Evolutionary conservation across 2,329 filamentous ascomycete genomes (phyloP).

Genomic region (Microsporum ferrugineum): DNA sequence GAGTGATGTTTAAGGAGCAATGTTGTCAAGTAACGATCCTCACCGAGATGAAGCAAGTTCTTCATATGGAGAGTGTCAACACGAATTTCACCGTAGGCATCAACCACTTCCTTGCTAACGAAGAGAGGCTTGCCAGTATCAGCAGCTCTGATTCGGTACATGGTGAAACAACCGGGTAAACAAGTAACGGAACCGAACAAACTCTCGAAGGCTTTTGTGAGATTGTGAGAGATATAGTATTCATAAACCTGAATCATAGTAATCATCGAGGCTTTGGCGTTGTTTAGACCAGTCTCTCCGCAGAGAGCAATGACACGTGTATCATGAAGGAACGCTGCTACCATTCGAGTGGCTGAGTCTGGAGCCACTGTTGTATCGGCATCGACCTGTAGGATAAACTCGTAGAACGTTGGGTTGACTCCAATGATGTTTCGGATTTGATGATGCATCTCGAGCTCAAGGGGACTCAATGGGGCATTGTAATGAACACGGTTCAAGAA

Average conservation of each 20-base stretch:
- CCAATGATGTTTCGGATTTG: slow-evolving; percentile 98
- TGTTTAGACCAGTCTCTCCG: slow-evolving; percentile 86
- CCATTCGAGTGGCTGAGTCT: slow-evolving; percentile 84
- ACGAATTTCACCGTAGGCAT: slow-evolving; percentile 80
- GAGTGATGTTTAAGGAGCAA: slow-evolving; percentile 83
- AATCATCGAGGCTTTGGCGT: slow-evolving; percentile 82
- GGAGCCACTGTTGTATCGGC: slow-evolving; percentile 88
- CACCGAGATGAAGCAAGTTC: slow-evolving; percentile 89
- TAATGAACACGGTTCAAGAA: slow-evolving; percentile 99
- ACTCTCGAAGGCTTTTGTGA: slow-evolving; percentile 93
- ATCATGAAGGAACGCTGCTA: slow-evolving; percentile 80
- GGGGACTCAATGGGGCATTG: slow-evolving; percentile 86
- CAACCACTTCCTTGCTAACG: slow-evolving; percentile 82
- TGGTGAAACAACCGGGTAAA: slow-evolving; percentile 95
- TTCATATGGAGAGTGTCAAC: slow-evolving; percentile 99
- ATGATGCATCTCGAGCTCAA: slow-evolving; percentile 97
- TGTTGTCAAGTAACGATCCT: slow-evolving; percentile 95
- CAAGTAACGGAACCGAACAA: slow-evolving; percentile 96
- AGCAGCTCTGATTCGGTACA: slow-evolving; percentile 93
- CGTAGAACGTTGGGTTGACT: slow-evolving; percentile 96
- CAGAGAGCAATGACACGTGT: slow-evolving; percentile 88
- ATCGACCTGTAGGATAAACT: slow-evolving; percentile 92
- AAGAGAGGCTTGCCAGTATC: slow-evolving; percentile 94
- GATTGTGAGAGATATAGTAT: slow-evolving; percentile 97
- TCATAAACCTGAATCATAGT: slow-evolving; percentile 99